A percentile compares a stretch with the other conserved stretches of the same genome.
phyloP scores from a whole-genome alignment of 306 rosid species.

The Lathyrus sativus region DNA sequence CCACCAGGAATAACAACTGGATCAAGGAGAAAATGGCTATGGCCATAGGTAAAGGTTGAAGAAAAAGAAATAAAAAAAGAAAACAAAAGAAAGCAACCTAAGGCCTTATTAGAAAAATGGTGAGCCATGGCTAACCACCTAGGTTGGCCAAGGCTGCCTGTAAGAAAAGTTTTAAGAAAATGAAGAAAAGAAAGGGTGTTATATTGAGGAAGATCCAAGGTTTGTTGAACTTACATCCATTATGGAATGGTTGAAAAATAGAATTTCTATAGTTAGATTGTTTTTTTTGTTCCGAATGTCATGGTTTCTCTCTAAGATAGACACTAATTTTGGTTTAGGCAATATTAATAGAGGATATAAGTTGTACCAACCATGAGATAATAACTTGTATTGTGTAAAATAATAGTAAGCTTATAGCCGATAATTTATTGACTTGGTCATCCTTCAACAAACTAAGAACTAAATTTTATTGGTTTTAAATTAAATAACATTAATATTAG shows the following conservation, averaged over 20 bases:
- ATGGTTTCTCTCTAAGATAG: conserved; percentile 32
- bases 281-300: conserved; percentile 35
- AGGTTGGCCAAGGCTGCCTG: conserved; percentile 55
- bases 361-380: not conserved
- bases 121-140: conserved; percentile 51
- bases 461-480: conserved; percentile 13
- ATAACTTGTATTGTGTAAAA: conserved; percentile 16
- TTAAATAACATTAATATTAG: not conserved
- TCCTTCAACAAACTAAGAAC: conserved; percentile 19
- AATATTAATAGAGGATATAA: conserved; percentile 7
- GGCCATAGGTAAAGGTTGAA: conserved; percentile 28
- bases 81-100: conserved; percentile 42
- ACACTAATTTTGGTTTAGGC: conserved; percentile 31
- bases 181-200: conserved; percentile 8
- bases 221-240: conserved; percentile 19
- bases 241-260: conserved; percentile 11
- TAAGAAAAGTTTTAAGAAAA: not conserved
- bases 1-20: not conserved
- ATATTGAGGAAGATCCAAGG: conserved; percentile 30
- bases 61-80: conserved; percentile 26
- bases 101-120: conserved; percentile 43
- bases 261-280: not conserved
- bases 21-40: not conserved
- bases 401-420: conserved; percentile 1
- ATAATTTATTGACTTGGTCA: conserved; percentile 43